Evolutionary conservation across 179 eudicot genomes (phyloP), one percentile per base, ranked within the genome.

Genomic region (Corrigiola litoralis): DNA sequence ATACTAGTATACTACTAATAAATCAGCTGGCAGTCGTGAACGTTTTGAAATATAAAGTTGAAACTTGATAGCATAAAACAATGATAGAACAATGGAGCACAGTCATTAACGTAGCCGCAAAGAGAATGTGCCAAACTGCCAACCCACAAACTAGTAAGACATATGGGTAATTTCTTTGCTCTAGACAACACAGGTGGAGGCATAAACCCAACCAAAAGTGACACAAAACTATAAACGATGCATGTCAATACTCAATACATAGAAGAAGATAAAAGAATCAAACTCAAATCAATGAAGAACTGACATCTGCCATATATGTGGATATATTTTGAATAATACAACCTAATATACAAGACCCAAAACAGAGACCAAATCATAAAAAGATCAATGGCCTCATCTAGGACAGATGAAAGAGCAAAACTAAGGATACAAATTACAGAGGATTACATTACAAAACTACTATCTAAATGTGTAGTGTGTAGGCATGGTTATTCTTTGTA

Each of bases 401-500:
- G n/a, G 48, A 58, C 49, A n/a, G 40, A 34, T 33, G 16, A 25
- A 67, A 47, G 47, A 57, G 32, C 49, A 61, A 55, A 63, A 60
- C 13, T 37, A 50, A 52, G 34, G 29, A 66, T 29, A 50, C 50
- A 69, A 32, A 42, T 40, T 16, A 56, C 53, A 42, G 8, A 57
- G 12, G 40, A 25, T 62, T 51, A 51, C 55, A 63, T 27, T 46
- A 68, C 65, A 47, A 21, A 18, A 52, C 21, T 2, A 64, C 38
- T 42, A 33, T 34, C 49, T 51, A 63, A 54, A 65, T 41, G 56
- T 68, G 21, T 58, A 21, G 66, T 68, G 29, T 68, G 21, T 47
- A 54, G 17, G 46, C 59, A 51, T 67, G 54, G 14, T 69, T 65
- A 64, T 75, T 65, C 67, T 70, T 56, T 69, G 70, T 75, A 58